Percentiles rank a stretch among this genome's conserved stretches.
These are phyloP conservation scores for Pholiota microspora DNA, from an alignment of 768 basidiomycete species.

Conservation along the genomic window DNA sequence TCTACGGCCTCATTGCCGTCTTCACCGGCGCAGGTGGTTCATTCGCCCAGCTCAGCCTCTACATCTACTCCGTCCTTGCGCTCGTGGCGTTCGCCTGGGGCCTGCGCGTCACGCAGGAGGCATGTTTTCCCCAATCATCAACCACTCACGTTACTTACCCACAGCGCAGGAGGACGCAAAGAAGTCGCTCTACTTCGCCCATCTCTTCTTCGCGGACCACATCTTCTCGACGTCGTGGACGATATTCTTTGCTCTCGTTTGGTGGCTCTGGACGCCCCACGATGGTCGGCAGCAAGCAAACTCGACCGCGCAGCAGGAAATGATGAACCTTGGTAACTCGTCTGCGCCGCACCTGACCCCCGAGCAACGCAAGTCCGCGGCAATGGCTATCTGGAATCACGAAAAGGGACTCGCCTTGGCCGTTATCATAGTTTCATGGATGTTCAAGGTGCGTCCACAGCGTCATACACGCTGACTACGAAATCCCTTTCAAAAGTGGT, in stretches of 20 bases:
- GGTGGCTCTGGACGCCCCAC: constrained; percentile 92
- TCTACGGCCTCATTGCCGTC: constrained; percentile 93
- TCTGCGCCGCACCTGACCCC: constrained; percentile 56
- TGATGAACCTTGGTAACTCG: constrained; percentile 62
- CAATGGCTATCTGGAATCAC: constrained; percentile 81
- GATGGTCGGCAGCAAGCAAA: constrained; percentile 81
- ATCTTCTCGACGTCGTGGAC: constrained; percentile 88
- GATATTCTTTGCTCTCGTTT: constrained; percentile 83
- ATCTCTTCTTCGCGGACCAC: constrained; percentile 91
- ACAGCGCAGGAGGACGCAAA: constrained; percentile 80
- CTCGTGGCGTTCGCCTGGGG: constrained; percentile 86
- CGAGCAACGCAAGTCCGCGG: constrained; percentile 67
- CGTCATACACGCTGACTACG: no score
- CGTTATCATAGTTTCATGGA: constrained; percentile 82
- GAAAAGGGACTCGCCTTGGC: constrained; percentile 82
- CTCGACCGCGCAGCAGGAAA: constrained; percentile 84
- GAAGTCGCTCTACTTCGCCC: constrained; percentile 84
- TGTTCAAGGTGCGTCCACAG: constrained; percentile 82
- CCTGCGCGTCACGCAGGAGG: constrained; percentile 79
- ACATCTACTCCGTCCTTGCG: constrained; percentile 87
- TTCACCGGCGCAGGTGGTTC: constrained; percentile 90
- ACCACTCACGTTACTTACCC: constrained; percentile 2
- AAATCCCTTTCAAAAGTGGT: no score
- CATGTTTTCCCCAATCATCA: constrained; percentile 36
- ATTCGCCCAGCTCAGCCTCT: constrained; percentile 89